Conservation (phyloP, 1,284 basidiomycete genomes). For the Heliocybe sulcata region DNA sequence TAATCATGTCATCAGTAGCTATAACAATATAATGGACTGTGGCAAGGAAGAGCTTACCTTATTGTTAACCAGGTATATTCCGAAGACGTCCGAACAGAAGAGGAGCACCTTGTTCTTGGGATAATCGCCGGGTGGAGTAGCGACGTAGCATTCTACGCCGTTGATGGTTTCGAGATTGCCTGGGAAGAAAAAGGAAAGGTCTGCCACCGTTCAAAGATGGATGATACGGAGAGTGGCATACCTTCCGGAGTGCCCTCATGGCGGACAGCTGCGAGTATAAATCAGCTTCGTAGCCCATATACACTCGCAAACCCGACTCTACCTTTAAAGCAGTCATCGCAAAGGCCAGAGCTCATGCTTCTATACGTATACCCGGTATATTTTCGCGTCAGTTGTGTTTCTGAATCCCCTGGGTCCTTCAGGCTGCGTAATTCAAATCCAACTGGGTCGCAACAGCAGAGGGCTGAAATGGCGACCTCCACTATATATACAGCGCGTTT, state of each 20-base stretch:
- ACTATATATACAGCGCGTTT: too few species aligned
- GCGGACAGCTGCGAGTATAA: slow-evolving; percentile 35
- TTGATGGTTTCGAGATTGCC: slow-evolving; percentile 36
- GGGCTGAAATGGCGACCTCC: too few species aligned
- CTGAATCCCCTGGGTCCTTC: too few species aligned
- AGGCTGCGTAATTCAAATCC: too few species aligned
- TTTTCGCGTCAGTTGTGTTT: too few species aligned
- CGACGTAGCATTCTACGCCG: slow-evolving; percentile 45
- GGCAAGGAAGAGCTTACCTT: slow-evolving; percentile 22
- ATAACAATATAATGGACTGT: too few species aligned
- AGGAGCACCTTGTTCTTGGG: slow-evolving; percentile 51
- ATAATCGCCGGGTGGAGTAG: slow-evolving; percentile 38
- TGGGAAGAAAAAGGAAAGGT: slow-evolving; percentile 16
- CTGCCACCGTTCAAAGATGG: too few species aligned
- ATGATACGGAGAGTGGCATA: too few species aligned
- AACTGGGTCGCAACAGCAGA: too few species aligned
- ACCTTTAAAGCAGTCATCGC: neutral
- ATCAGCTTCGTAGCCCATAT: neutral
- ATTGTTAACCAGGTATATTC: slow-evolving; percentile 49
- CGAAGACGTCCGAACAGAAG: slow-evolving; percentile 59
- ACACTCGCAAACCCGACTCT: neutral
- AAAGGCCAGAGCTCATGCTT: neutral
- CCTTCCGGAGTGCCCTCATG: slow-evolving; percentile 50
- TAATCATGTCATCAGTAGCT: neutral
- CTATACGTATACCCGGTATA: neutral